A percentile compares a stretch with the other conserved stretches of the same genome.
Evolutionary conservation across 2,329 filamentous ascomycete genomes (phyloP).

Genomic region (Chaetomiaceae sp.): DNA sequence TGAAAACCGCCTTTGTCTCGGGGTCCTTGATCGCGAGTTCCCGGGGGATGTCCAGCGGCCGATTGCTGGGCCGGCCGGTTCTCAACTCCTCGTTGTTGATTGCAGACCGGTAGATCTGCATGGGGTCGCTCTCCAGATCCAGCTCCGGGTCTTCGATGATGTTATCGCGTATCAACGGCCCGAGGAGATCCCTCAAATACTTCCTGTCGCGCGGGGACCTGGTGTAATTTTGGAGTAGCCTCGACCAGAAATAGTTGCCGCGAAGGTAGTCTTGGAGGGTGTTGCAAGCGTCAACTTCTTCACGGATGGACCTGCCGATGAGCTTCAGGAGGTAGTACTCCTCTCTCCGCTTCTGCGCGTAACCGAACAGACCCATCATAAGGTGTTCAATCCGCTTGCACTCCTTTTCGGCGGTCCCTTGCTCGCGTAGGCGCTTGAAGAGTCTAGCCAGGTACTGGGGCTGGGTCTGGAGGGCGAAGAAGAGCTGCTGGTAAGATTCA

Average conservation of each 20-base stretch:
- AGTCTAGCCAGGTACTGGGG: constrained; percentile 88
- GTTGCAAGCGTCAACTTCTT: constrained; percentile 72
- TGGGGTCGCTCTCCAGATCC: constrained; percentile 92
- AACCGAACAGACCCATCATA: constrained; percentile 94
- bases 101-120: constrained; percentile 92
- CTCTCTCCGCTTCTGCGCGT: constrained; percentile 92
- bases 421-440: constrained; percentile 77
- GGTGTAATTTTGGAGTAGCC: constrained; percentile 79
- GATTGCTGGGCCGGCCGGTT: constrained; percentile 76
- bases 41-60: constrained; percentile 78
- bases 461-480: constrained; percentile 95
- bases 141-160: constrained; percentile 88
- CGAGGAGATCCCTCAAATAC: constrained; percentile 81
- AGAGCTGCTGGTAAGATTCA: constrained; percentile 94
- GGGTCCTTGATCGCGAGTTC: constrained; percentile 94
- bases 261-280: constrained; percentile 80
- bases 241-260: constrained; percentile 89
- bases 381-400: constrained; percentile 87
- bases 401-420: constrained; percentile 84
- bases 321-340: constrained; percentile 95
- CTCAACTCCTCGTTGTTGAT: constrained; percentile 97
- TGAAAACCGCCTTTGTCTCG: constrained; percentile 88
- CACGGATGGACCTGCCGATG: constrained; percentile 73
- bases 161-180: constrained; percentile 80
- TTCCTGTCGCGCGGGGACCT: constrained; percentile 89